These are phyloP conservation scores for Rhinocladiella mackenziei DNA, from an alignment of 2,329 filamentous ascomycete genomes.

Conservation along the genomic window DNA sequence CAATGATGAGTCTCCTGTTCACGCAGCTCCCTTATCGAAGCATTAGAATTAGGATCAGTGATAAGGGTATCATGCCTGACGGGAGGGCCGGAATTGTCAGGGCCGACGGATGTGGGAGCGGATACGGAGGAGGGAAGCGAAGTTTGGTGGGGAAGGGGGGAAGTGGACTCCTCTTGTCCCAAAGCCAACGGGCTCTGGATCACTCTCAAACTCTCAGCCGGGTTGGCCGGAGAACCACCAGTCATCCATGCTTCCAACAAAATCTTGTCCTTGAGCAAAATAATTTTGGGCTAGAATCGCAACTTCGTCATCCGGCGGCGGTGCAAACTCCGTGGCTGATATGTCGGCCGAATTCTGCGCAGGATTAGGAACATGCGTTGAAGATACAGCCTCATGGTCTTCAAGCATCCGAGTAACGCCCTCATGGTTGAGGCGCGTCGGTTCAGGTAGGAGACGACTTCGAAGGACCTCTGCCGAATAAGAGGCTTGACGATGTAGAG, in stretches of 20 bases:
- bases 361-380: background rate
- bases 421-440: slow-evolving; percentile 38
- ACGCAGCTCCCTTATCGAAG: no score
- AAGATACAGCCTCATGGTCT: slow-evolving; percentile 1
- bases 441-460: slow-evolving; percentile 43
- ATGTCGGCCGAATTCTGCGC: background rate
- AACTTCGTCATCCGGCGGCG: slow-evolving; percentile 39
- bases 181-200: no score
- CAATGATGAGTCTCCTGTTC: no score
- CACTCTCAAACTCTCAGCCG: no score
- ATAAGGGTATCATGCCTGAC: no score
- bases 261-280: slow-evolving; percentile 46
- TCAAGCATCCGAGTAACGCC: slow-evolving; percentile 22
- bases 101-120: slow-evolving; percentile 1
- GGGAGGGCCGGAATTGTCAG: no score
- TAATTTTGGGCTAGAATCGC: slow-evolving; percentile 48
- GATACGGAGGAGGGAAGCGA: no score
- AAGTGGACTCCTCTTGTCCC: background rate
- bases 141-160: slow-evolving; percentile 1
- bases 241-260: slow-evolving; percentile 38
- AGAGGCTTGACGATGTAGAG: slow-evolving; percentile 28
- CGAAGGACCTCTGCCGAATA: slow-evolving; percentile 41
- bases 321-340: background rate
- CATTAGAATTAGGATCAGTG: no score
- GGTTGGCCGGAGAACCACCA: slow-evolving; percentile 29